Base-by-base conservation (phyloP, 257 asterid genomes). In the Solanum okadae region DNA sequence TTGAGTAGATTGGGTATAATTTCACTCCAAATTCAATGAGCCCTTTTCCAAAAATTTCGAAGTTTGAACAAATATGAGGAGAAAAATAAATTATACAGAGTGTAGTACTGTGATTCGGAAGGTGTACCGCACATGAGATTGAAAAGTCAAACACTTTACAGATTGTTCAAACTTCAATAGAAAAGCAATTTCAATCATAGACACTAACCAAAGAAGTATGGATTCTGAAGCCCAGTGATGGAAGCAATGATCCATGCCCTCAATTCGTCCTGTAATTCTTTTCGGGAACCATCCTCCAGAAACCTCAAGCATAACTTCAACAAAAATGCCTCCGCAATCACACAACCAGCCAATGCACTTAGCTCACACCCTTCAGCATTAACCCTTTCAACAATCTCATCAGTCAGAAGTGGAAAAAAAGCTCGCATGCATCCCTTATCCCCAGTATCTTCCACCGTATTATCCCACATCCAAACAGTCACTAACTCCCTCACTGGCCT, bases 231-330 rank as follows among this genome's bases (percentile, higher is more conserved):
- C 40, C 92, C 94, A 34, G 95, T 92, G 6, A 94, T 75, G 5
- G 96, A 93, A 86, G 94, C 95, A 82, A 94, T 90, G 56, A 92
- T 83, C 98, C 98, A 94, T 85, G 84, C 85, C 90, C 89, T 92
- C 78, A 94, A 88, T 88, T 94, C 96, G 73, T 82, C 86, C 88
- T 83, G 90, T 86, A 77, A 83, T 84, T 91, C 95, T 88, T 89
- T 94, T 59, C 89, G 91, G 31, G 88, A 89, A 67, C 92, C 90
- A 86, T 90, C 93, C 70, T 91, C 94, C 27, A 46, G 83, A 86
- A 92, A 89, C 81, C 90, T 91, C 94, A 92, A 86, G 89, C 95
- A 95, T 90, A 92, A 52, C 90, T 92, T 93, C 92, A 95, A 90
- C 71, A 93, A 86, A 90, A 94, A 90, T 25, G 91, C 94, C 91